phyloP scores from a whole-genome alignment of 164 flowering plant genomes.

The Chimonanthus praecox region DNA sequence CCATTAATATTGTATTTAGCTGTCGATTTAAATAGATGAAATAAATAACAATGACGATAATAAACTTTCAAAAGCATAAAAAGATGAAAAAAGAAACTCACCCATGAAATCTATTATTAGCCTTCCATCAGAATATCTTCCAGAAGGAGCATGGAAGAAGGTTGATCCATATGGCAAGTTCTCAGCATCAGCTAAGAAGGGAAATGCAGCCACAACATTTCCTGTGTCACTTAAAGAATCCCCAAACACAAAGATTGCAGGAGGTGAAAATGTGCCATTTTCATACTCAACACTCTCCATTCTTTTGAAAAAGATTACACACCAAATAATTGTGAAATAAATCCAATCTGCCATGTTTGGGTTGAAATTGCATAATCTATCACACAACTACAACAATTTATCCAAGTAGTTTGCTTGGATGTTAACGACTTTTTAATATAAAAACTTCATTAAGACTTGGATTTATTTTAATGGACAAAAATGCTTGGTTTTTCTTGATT shows the following conservation, averaged over 20 bases:
- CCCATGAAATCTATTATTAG: slow-evolving; percentile 21
- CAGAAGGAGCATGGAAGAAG: slow-evolving; percentile 40
- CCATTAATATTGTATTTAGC: too few species aligned
- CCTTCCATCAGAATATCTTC: slow-evolving; percentile 49
- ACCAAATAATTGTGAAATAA: not conserved
- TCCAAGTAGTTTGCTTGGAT: not conserved
- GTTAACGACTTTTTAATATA: not conserved
- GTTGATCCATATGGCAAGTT: slow-evolving; percentile 39
- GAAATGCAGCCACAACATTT: slow-evolving; percentile 39
- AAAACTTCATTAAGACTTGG: not conserved
- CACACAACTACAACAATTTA: not conserved
- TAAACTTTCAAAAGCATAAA: too few species aligned
- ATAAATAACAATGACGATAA: too few species aligned
- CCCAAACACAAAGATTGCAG: slow-evolving; percentile 45
- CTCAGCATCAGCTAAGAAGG: slow-evolving; percentile 23
- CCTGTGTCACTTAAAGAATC: slow-evolving; percentile 65
- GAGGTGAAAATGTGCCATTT: not conserved
- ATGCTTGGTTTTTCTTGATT: not conserved
- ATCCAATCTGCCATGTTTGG: not conserved
- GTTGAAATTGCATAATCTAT: not conserved
- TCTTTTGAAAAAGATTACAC: not conserved
- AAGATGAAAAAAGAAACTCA: not conserved
- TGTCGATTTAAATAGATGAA: too few species aligned
- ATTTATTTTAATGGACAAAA: not conserved
- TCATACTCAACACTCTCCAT: slow-evolving; percentile 1